Evolutionary conservation across 2,329 filamentous ascomycete species (phyloP).

Genomic region (Fusarium equiseti): DNA sequence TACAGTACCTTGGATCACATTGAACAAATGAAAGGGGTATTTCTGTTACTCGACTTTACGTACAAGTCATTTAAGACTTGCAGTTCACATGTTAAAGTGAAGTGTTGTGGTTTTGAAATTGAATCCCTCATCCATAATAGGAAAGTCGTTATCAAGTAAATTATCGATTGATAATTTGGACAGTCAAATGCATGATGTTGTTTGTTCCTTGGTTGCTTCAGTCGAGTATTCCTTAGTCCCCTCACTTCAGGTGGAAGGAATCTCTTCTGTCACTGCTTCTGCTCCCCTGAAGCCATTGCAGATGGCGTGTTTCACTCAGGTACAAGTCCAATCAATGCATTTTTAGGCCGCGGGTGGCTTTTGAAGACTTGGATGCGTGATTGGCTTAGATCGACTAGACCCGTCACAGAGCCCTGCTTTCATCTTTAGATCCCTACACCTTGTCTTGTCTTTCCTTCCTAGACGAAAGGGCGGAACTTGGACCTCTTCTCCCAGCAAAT

Average conservation of each 20-base stretch:
- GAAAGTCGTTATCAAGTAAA: constrained; percentile 4
- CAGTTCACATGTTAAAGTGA: constrained; percentile 8
- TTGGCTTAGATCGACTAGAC: constrained; percentile 28
- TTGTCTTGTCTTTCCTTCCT: not conserved
- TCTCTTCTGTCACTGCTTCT: constrained; percentile 9
- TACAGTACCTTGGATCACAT: not conserved
- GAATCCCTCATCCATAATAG: not conserved
- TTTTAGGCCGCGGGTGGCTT: constrained; percentile 36
- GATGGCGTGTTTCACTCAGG: constrained; percentile 44
- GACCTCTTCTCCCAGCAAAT: not conserved
- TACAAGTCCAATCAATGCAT: constrained; percentile 41
- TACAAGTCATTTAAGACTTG: constrained; percentile 7
- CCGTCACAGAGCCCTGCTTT: constrained; percentile 37
- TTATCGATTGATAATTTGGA: constrained; percentile 11
- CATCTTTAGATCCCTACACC: constrained; percentile 15
- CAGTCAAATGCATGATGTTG: constrained; percentile 5
- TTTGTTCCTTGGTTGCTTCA: constrained; percentile 18
- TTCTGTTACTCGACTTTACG: not conserved
- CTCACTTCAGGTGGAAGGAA: constrained; percentile 12
- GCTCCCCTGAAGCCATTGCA: constrained; percentile 31
- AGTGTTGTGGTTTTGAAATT: not conserved
- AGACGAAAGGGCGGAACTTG: constrained; percentile 3
- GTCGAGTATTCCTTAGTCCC: constrained; percentile 4
- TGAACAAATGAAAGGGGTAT: not conserved
- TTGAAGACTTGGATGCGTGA: constrained; percentile 19